Evolutionary conservation across 352 stramenopile species (phyloP).

Genomic region (Globisporangium iwayamae): DNA sequence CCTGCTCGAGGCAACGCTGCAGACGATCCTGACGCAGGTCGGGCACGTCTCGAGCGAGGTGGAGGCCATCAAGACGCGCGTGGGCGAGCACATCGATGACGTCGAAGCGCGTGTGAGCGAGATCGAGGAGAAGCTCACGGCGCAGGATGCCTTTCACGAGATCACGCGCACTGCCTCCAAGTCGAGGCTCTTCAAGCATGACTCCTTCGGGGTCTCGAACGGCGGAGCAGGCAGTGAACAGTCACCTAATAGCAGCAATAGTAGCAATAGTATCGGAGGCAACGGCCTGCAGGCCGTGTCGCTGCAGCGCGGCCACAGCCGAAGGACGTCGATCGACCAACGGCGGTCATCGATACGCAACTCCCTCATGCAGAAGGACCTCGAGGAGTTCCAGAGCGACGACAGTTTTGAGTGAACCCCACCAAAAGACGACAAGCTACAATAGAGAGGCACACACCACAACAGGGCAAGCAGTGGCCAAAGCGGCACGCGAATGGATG

Average conservation of each 20-base stretch:
- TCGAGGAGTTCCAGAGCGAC: constrained; percentile 53
- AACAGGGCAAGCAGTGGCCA: not conserved
- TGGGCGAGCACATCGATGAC: constrained; percentile 41
- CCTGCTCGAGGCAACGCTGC: constrained; percentile 45
- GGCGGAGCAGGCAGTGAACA: not conserved
- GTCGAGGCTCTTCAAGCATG: constrained; percentile 17
- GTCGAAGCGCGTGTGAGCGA: constrained; percentile 34
- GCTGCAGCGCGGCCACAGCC: not conserved
- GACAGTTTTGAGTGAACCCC: constrained; percentile 24
- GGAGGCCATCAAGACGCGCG: constrained; percentile 39
- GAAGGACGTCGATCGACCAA: constrained; percentile 12
- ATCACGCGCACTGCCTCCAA: constrained; percentile 27
- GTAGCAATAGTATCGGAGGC: not conserved
- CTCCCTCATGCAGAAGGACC: constrained; percentile 55
- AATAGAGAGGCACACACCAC: not conserved
- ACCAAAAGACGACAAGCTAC: not conserved
- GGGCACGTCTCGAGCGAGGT: constrained; percentile 49
- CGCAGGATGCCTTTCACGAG: constrained; percentile 50
- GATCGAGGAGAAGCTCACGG: constrained; percentile 43
- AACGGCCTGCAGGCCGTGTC: not conserved
- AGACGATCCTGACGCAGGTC: constrained; percentile 53
- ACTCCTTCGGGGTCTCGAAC: constrained; percentile 3
- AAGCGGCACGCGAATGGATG: not conserved
- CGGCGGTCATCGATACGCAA: constrained; percentile 51
- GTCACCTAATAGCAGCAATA: too few relatives aligned